These are phyloP conservation scores for Macrophomina pseudophaseolina DNA, from an alignment of 2,329 filamentous ascomycete genomes.

Conservation along the genomic window DNA sequence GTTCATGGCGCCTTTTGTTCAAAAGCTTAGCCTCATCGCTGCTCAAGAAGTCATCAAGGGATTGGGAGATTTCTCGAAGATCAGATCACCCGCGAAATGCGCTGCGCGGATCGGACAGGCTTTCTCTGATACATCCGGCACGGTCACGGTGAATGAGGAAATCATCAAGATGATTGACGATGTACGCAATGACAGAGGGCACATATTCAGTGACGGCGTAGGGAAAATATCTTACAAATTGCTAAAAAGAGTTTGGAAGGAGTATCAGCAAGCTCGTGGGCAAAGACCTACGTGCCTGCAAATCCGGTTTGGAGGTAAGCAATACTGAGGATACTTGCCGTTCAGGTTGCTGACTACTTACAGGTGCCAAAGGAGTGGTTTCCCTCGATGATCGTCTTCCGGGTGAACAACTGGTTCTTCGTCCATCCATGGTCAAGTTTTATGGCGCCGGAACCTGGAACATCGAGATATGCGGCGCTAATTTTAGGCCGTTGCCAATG, in stretches of 20 bases:
- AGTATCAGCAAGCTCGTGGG: slow-evolving; percentile 51
- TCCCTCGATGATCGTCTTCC: slow-evolving; percentile 67
- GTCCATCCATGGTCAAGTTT: slow-evolving; percentile 83
- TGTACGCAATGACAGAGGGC: slow-evolving; percentile 56
- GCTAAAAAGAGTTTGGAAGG: slow-evolving; percentile 63
- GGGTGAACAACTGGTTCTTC: slow-evolving; percentile 65
- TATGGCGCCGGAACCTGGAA: slow-evolving; percentile 51
- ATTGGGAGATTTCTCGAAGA: slow-evolving; percentile 58
- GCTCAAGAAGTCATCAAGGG: slow-evolving; percentile 50
- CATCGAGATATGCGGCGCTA: slow-evolving; percentile 75
- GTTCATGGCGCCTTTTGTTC: slow-evolving; percentile 61
- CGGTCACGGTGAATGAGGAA: slow-evolving; percentile 56
- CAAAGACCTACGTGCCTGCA: slow-evolving; percentile 70
- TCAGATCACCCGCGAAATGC: slow-evolving; percentile 61
- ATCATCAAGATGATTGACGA: slow-evolving; percentile 47
- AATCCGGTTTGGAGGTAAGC: slow-evolving; percentile 68
- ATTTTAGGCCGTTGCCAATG: slow-evolving; percentile 69
- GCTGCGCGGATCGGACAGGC: slow-evolving; percentile 67
- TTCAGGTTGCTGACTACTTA: slow-evolving; percentile 18
- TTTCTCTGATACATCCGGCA: slow-evolving; percentile 75
- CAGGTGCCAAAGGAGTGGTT: slow-evolving; percentile 77
- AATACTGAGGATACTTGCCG: neutral
- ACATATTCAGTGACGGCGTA: slow-evolving; percentile 79
- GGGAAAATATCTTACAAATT: slow-evolving; percentile 72
- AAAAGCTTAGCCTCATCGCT: slow-evolving; percentile 37